A percentile compares a stretch with the other conserved stretches of the same genome.
phyloP scores from a whole-genome alignment of 768 basidiomycete genomes.

The Leccinum sublutescens region DNA sequence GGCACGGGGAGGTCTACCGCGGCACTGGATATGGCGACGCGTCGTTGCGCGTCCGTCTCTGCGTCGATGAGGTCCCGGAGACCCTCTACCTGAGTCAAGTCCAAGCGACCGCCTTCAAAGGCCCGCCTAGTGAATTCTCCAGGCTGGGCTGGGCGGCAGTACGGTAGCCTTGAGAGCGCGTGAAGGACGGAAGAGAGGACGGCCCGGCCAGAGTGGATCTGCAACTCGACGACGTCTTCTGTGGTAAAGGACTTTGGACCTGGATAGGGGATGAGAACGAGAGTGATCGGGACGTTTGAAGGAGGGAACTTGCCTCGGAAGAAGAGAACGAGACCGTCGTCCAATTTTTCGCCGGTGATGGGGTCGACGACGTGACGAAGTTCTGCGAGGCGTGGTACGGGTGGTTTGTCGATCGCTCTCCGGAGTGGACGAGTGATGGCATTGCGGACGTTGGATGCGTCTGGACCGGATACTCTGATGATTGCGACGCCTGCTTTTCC shows the following conservation, averaged over 20 bases:
- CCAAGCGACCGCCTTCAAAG: slow-evolving; percentile 75
- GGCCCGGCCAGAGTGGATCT: slow-evolving; percentile 84
- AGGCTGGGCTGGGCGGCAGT: slow-evolving; percentile 73
- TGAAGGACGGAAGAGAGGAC: slow-evolving; percentile 68
- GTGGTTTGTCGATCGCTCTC: slow-evolving; percentile 24
- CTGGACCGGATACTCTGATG: slow-evolving; percentile 79
- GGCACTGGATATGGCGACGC: slow-evolving; percentile 65
- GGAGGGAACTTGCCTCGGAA: slow-evolving; percentile 58
- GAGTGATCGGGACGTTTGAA: neutral
- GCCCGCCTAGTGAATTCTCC: slow-evolving; percentile 91
- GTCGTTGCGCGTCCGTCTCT: slow-evolving; percentile 81
- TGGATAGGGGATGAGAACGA: slow-evolving; percentile 28
- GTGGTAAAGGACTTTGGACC: slow-evolving; percentile 82
- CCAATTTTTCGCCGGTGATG: slow-evolving; percentile 56
- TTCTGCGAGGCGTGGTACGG: slow-evolving; percentile 65
- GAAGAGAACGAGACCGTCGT: slow-evolving; percentile 80
- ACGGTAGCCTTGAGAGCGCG: slow-evolving; percentile 59
- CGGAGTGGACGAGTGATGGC: slow-evolving; percentile 47
- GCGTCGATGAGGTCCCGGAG: slow-evolving; percentile 85
- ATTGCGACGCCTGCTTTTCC: slow-evolving; percentile 85
- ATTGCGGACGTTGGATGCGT: slow-evolving; percentile 60
- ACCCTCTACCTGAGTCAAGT: slow-evolving; percentile 88
- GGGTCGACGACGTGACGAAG: slow-evolving; percentile 71
- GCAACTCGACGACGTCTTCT: slow-evolving; percentile 79
- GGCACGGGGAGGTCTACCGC: slow-evolving; percentile 50